A percentile compares a stretch with the other conserved stretches of the same genome.
Evolutionary conservation across 1,139 yeast genomes (phyloP).

Genomic region (Protomyces inundatus): DNA sequence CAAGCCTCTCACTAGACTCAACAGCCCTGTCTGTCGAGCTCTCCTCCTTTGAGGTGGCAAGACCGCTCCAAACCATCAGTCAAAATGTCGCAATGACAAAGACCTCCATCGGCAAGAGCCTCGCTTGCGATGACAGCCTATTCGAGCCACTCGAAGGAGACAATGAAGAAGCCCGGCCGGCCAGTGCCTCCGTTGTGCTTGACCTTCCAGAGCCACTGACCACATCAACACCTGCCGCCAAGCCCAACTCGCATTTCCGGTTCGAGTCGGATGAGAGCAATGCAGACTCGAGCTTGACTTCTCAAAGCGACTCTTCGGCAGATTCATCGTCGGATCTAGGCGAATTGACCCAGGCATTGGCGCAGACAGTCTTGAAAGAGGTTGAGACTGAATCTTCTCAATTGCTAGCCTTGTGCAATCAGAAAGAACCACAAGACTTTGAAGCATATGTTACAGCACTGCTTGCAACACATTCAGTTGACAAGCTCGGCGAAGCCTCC

Average conservation of each 20-base stretch:
- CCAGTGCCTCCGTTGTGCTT: background rate
- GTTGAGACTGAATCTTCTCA: background rate
- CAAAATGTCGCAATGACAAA: background rate
- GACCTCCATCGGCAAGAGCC: background rate
- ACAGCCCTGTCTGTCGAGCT: background rate
- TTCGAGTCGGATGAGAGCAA: background rate
- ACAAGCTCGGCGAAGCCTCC: constrained; percentile 47
- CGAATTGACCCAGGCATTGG: background rate
- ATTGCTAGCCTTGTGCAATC: constrained; percentile 4
- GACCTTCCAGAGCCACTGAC: background rate
- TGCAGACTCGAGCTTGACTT: background rate
- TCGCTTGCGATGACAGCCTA: background rate
- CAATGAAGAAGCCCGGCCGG: background rate
- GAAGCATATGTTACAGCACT: background rate
- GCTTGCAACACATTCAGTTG: constrained; percentile 1
- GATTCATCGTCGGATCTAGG: background rate
- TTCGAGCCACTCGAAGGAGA: background rate
- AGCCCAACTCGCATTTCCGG: background rate
- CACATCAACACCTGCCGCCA: background rate
- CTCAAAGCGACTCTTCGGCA: background rate
- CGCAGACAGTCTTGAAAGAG: background rate
- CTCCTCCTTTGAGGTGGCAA: background rate
- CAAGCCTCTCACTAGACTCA: too few species aligned
- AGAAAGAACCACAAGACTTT: background rate
- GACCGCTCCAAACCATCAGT: background rate